phyloP scores from a whole-genome alignment of 2,329 filamentous ascomycete species.

The Hirsutella thompsonii region DNA sequence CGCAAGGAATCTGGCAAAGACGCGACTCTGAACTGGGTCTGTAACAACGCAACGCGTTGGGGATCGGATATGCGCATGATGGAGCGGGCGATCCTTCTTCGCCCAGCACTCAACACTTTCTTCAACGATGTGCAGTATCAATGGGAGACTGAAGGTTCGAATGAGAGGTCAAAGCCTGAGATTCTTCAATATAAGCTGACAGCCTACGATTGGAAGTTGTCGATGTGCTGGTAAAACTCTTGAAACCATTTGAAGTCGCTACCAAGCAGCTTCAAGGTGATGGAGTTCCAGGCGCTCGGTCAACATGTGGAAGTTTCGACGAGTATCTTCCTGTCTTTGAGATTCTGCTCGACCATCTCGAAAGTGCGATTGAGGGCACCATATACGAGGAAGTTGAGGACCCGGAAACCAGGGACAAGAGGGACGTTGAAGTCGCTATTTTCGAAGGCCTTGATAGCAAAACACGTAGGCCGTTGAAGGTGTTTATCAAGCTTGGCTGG shows the following conservation, averaged over 20 bases:
- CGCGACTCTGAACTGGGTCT: too few relatives aligned
- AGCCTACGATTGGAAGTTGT: not conserved
- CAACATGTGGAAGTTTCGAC: constrained; percentile 2
- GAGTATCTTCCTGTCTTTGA: constrained; percentile 2
- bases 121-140: too few relatives aligned
- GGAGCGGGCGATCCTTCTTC: too few relatives aligned
- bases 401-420: not conserved
- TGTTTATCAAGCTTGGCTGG: constrained; percentile 2
- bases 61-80: too few relatives aligned
- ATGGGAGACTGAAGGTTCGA: too few relatives aligned
- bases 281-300: not conserved
- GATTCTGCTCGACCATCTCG: constrained; percentile 3
- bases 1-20: too few relatives aligned
- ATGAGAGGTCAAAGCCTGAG: too few relatives aligned
- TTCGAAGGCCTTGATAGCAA: constrained; percentile 1
- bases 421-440: not conserved
- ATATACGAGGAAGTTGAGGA: constrained; percentile 1
- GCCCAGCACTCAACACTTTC: too few relatives aligned
- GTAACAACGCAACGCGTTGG: too few relatives aligned
- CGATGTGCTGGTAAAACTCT: not conserved
- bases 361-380: constrained; percentile 2
- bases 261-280: constrained; percentile 2
- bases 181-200: too few relatives aligned
- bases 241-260: constrained; percentile 2
- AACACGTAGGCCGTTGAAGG: constrained; percentile 1